A percentile compares a stretch with the other conserved stretches of the same genome.
phyloP scores from a whole-genome alignment of 2,329 filamentous ascomycete species.

The Magnaporthiopsis incrustans region DNA sequence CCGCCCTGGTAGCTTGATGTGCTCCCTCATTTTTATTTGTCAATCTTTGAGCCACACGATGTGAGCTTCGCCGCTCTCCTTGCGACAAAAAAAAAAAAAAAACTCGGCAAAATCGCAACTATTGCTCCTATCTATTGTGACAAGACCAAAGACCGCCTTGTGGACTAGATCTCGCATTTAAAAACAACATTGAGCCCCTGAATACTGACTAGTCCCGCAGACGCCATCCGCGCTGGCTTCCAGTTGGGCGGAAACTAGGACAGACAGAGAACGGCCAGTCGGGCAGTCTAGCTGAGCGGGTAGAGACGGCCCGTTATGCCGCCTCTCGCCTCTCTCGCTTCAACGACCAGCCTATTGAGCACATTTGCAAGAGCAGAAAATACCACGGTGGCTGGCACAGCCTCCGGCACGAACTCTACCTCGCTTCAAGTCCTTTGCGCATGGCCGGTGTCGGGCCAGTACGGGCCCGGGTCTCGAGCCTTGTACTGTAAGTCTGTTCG shows the following conservation, averaged over 20 bases:
- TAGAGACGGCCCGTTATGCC: not conserved
- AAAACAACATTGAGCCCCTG: not conserved
- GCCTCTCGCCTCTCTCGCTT: not conserved
- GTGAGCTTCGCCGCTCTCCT: not conserved
- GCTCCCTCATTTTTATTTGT: not conserved
- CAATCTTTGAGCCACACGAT: not conserved
- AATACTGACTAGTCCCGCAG: not conserved
- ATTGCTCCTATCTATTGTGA: not conserved
- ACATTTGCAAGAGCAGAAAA: not conserved
- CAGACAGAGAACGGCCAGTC: not conserved
- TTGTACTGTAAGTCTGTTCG: slow-evolving; percentile 1
- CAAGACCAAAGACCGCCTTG: not conserved
- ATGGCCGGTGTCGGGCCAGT: slow-evolving; percentile 10
- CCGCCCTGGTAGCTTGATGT: too few species aligned
- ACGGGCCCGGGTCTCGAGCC: slow-evolving; percentile 8
- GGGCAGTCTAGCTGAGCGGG: not conserved
- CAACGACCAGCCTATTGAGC: not conserved
- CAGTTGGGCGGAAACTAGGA: not conserved
- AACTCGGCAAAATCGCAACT: not conserved
- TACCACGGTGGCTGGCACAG: not conserved
- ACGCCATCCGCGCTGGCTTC: not conserved
- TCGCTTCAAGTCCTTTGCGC: slow-evolving; percentile 7
- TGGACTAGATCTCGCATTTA: not conserved
- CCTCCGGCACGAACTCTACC: not conserved
- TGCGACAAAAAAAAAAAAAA: not conserved